Base-by-base conservation (phyloP, 441 rosid species). In the Hura crepitans region DNA sequence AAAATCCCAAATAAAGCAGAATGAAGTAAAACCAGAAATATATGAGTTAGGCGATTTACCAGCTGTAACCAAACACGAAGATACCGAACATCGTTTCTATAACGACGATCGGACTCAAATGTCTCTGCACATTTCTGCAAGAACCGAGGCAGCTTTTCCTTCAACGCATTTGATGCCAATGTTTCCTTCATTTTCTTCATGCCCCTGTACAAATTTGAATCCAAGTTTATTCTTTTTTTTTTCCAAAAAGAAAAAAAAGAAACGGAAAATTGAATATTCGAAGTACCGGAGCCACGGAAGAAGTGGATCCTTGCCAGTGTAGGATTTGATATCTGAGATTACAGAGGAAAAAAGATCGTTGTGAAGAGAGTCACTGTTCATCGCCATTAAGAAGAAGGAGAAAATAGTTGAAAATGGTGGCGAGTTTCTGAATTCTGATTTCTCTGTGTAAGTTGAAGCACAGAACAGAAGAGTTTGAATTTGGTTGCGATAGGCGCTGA, bases 51-150 rank as follows among this genome's bases (percentile, higher is more conserved):
- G 31, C 33, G 28, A 71, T 13, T 74, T 87, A 92, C 97, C 96
- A 94, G 85, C 78, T 89, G 89, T 69, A 94, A 77, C 99, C 99
- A 94, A 69, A 94, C 88, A 64, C 94, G 97, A 73, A 94, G 75
- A 72, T 88, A 94, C 3, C 98, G 96, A 47, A 81, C 75, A 79
- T 91, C 98, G 69, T 94, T 86, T 55, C 74, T 74, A 70, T 91
- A 91, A 71, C 91, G 90, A 18, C 87, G 82, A 73, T 94, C 96
- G 46, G 92, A 81, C 74, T 87, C 86, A 78, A 91, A 91, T 0
- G 84, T 76, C 81, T 82, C 86, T 5, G 89, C 77, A 69, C 97
- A 91, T 78, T 86, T 91, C 79, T 94, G 96, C 57, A 91, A 68
- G 74, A 94, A 90, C 51, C 98, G 82, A 46, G 98, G 98, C 60